A percentile compares a stretch with the other conserved stretches of the same genome.
Conservation (phyloP, 2,329 filamentous ascomycete genomes). For the Colletotrichum sp. region DNA sequence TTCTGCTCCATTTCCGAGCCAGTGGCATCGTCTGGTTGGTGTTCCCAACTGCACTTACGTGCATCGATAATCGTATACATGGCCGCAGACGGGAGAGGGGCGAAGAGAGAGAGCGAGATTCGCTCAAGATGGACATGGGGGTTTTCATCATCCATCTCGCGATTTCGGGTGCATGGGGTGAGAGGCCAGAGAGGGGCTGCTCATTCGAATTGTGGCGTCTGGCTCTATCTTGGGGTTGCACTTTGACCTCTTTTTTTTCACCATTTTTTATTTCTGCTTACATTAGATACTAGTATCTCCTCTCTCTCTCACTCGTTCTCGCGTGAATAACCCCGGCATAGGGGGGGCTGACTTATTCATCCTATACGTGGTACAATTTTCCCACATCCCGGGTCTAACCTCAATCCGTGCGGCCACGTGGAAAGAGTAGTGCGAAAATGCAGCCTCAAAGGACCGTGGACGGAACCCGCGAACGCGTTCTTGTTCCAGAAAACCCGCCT, state of each 20-base stretch:
- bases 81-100: not conserved
- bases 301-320: not conserved
- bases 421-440: not conserved
- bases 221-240: not conserved
- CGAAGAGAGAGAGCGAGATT: not conserved
- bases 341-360: not conserved
- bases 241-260: not conserved
- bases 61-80: not conserved
- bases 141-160: not conserved
- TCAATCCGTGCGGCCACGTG: slow-evolving; percentile 15
- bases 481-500: not conserved
- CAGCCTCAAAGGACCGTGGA: not conserved
- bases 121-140: not conserved
- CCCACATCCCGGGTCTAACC: slow-evolving; percentile 8
- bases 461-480: not conserved
- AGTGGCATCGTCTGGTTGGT: not conserved
- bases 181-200: not conserved
- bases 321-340: not conserved
- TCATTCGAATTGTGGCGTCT: not conserved
- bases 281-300: not conserved
- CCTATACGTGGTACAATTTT: slow-evolving; percentile 4
- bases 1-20: not conserved
- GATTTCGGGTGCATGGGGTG: slow-evolving; percentile 1
- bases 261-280: not conserved
- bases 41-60: slow-evolving; percentile 4